Conservation (phyloP, 2,329 filamentous ascomycete species). For the Davidsoniella neocaledoniae region DNA sequence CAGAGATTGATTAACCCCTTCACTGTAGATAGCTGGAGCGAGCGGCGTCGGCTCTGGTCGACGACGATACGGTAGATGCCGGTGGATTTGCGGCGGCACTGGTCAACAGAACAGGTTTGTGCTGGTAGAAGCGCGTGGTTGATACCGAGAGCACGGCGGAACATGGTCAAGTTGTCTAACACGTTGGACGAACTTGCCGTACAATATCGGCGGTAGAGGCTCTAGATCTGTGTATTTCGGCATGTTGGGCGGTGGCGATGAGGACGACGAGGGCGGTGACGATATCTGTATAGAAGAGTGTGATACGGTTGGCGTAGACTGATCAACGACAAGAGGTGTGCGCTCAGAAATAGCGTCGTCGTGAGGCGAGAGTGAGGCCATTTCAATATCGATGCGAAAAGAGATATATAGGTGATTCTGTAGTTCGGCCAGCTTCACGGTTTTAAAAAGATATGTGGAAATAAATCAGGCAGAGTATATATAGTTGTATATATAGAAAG, state of each 20-base stretch:
- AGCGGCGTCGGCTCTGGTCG: not conserved
- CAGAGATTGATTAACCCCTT: constrained; percentile 24
- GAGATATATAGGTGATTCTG: too few species aligned
- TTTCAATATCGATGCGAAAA: too few species aligned
- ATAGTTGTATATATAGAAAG: too few species aligned
- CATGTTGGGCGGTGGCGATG: not conserved
- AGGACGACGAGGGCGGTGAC: not conserved
- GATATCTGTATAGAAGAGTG: not conserved
- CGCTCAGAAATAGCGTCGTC: not conserved
- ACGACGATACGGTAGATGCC: constrained; percentile 5
- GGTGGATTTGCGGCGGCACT: constrained; percentile 4
- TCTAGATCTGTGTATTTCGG: not conserved
- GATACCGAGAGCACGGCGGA: constrained; percentile 8
- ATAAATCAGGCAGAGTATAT: too few species aligned
- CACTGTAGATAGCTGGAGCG: constrained; percentile 20
- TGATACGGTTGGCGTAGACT: not conserved
- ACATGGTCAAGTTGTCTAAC: constrained; percentile 1
- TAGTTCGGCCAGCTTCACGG: too few species aligned
- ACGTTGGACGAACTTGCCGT: not conserved
- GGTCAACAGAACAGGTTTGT: not conserved
- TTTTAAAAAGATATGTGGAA: too few species aligned
- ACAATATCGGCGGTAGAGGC: not conserved
- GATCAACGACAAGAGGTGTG: not conserved
- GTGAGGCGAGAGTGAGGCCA: not conserved
- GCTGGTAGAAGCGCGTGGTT: not conserved